Evolutionary conservation across 257 asterid species (phyloP), one percentile per base, ranked within the genome.

Genomic region (Primulina eburnea): DNA sequence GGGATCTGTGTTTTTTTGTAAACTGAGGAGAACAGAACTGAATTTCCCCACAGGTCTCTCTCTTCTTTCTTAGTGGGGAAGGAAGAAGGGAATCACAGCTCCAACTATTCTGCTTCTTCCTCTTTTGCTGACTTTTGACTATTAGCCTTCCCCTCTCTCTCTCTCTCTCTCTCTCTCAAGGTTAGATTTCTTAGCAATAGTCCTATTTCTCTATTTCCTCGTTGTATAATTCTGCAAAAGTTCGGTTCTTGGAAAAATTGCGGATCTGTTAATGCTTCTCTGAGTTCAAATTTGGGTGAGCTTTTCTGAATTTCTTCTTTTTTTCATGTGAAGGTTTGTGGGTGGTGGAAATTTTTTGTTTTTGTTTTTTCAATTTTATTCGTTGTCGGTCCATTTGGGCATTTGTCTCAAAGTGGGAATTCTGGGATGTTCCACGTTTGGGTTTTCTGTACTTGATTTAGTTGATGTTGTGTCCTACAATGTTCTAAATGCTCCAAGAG

Each of bases 201-300:
- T 72, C 26, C 53, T 47, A 2, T 16, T 67, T 32, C 30, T 29
- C 56, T 62, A 8, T 50, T 10, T 67, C 35, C 52, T 8, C 26
- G 5, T 60, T 32, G 43, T 32, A 17, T 50, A 28, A 3, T 61
- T 52, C n/a, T 43, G 65, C 65, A 56, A 30, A 67, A 50, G 28
- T 68, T 61, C 61, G 34, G n/a, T 62, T 58, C 52, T 58, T 74
- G 32, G 40, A 20, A 58, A 30, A 73, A 50, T 53, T 65, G 8
- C 67, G 82, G 82, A 86, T 86, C 88, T 79, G 84, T 79, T 77
- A 18, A 72, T 63, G 24, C 10, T 64, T 52, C 2, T 61, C 69
- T 24, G 37, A 28, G 77, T 70, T 62, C 43, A 18, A 60, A 62
- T 52, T 61, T 68, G 63, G 62, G 56, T 69, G 85, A 78, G 70